A percentile compares a stretch with the other conserved stretches of the same genome.
Evolutionary conservation across 768 basidiomycete species (phyloP).

Genomic region (Mycena vitilis): DNA sequence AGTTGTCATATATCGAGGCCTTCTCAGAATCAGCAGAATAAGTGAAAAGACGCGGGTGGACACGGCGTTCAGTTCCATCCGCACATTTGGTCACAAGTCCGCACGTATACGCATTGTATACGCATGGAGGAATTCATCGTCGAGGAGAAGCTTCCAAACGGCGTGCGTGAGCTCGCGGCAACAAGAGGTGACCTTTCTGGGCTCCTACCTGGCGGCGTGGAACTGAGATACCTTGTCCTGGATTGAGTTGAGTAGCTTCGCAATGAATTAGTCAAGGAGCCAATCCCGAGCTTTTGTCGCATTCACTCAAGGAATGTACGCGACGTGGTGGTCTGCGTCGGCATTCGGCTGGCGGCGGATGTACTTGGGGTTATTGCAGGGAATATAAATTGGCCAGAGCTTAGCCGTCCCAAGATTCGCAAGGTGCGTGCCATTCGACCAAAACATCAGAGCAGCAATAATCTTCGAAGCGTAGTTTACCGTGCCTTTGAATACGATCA

Average conservation of each 20-base stretch:
- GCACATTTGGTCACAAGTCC: no score
- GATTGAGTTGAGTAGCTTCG: slow-evolving; percentile 43
- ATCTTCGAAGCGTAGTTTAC: slow-evolving; percentile 37
- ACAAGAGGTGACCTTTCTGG: no score
- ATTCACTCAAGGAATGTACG: slow-evolving; percentile 48
- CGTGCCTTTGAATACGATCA: slow-evolving; percentile 31
- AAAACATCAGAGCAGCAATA: slow-evolving; percentile 44
- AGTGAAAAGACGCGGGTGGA: no score
- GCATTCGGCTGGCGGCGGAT: slow-evolving; percentile 34
- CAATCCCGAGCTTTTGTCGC: no score
- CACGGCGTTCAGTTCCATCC: no score
- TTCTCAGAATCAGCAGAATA: no score
- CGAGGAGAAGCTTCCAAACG: no score
- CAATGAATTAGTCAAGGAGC: not conserved
- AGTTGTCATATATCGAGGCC: no score
- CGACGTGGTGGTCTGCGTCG: slow-evolving; percentile 43
- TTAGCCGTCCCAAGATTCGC: slow-evolving; percentile 44
- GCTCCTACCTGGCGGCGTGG: no score
- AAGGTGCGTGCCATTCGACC: slow-evolving; percentile 46
- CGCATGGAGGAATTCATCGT: no score
- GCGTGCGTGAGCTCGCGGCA: no score
- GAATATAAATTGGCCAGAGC: slow-evolving; percentile 51
- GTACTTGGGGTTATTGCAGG: slow-evolving; percentile 52
- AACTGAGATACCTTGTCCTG: slow-evolving; percentile 37
- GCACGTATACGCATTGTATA: no score